These are phyloP conservation scores for Stereum hirsutum DNA, from an alignment of 1,284 basidiomycete species.

Conservation along the genomic window DNA sequence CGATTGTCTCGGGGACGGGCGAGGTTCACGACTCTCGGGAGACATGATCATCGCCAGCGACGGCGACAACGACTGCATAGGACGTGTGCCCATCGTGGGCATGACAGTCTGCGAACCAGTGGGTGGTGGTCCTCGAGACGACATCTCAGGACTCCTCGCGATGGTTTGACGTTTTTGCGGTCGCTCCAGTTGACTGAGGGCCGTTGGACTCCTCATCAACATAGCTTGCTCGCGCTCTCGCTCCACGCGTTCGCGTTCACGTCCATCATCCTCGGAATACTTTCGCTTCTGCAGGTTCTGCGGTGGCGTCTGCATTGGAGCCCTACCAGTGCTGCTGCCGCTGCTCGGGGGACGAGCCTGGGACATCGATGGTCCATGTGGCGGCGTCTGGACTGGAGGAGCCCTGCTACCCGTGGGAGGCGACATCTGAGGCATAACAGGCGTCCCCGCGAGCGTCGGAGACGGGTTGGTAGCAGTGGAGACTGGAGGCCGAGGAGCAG, in stretches of 20 bases:
- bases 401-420: no score
- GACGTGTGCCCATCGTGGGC: conserved; percentile 16
- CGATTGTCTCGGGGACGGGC: conserved; percentile 2
- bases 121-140: neutral
- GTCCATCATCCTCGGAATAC: conserved; percentile 6
- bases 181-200: neutral
- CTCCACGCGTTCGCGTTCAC: conserved; percentile 2
- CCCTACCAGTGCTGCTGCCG: conserved; percentile 2
- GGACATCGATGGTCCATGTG: no score
- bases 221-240: conserved; percentile 2
- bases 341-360: neutral
- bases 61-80: conserved; percentile 32
- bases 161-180: conserved; percentile 8
- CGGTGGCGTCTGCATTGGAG: conserved; percentile 6
- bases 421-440: no score
- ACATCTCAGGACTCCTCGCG: conserved; percentile 5
- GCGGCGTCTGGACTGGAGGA: no score
- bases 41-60: conserved; percentile 34
- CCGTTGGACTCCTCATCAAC: no score
- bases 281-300: conserved; percentile 13
- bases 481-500: no score
- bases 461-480: no score
- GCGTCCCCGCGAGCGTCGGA: no score
- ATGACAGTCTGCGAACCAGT: neutral
- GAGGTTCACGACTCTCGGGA: conserved; percentile 15